A percentile compares a stretch with the other conserved stretches of the same genome.
phyloP scores from a whole-genome alignment of 805 yeast species.

The Candida orba region DNA sequence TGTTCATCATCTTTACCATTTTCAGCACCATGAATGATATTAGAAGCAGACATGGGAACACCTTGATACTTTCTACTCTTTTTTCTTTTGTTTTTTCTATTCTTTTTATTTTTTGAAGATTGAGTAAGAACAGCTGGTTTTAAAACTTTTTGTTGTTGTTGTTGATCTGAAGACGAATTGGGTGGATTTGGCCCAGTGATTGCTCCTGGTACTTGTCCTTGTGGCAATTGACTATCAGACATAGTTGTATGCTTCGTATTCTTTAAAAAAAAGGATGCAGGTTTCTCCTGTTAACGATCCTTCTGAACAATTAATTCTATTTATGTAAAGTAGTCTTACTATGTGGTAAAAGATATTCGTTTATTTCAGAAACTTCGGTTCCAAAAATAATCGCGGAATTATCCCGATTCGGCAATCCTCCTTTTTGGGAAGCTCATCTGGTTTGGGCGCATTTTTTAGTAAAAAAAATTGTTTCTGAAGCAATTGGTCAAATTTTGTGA shows the following conservation, averaged over 20 bases:
- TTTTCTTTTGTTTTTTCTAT: slow-evolving; percentile 7
- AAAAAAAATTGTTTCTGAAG: not conserved
- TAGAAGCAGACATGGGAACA: too few relatives aligned
- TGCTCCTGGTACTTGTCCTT: not conserved
- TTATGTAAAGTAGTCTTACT: too few relatives aligned
- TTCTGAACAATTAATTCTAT: too few relatives aligned
- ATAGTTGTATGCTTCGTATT: not conserved
- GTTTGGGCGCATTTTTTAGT: not conserved
- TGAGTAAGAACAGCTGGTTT: not conserved
- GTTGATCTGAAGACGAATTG: not conserved
- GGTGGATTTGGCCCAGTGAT: too few relatives aligned
- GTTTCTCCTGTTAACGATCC: not conserved
- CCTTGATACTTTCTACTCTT: not conserved
- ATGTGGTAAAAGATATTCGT: too few relatives aligned
- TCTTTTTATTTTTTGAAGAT: slow-evolving; percentile 3
- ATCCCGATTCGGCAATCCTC: not conserved
- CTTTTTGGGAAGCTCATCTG: not conserved
- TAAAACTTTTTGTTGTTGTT: not conserved
- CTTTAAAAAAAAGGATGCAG: not conserved
- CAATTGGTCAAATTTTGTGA: not conserved
- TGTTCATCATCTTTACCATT: not conserved
- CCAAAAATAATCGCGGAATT: not conserved
- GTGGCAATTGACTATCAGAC: slow-evolving; percentile 9
- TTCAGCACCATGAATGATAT: too few relatives aligned
- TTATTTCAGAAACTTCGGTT: not conserved